Percentiles rank a stretch among this genome's conserved stretches.
These are phyloP conservation scores for Apiospora pterosperma DNA, from an alignment of 2,329 filamentous ascomycete genomes.

Conservation along the genomic window DNA sequence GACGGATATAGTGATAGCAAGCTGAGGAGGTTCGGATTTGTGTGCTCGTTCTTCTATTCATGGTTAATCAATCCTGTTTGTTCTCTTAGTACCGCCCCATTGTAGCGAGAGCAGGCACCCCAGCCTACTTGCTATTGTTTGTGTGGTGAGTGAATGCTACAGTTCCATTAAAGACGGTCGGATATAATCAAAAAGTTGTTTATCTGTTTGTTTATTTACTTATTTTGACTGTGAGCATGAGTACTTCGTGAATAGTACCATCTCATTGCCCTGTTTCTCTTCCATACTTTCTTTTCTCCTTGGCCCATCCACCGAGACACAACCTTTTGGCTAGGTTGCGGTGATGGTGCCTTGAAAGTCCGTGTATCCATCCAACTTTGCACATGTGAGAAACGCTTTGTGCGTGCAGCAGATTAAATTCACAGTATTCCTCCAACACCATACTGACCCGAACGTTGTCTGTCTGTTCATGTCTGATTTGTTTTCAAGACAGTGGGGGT, in stretches of 20 bases:
- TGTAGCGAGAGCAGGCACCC: neutral
- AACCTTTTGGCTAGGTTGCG: too few relatives aligned
- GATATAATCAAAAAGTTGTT: neutral
- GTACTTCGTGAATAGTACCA: neutral
- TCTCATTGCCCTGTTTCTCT: neutral
- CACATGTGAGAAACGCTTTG: neutral
- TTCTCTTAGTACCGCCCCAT: conserved; percentile 2
- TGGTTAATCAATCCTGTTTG: conserved; percentile 1
- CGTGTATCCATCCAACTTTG: neutral
- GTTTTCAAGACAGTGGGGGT: neutral
- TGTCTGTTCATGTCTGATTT: neutral
- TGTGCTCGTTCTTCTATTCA: conserved; percentile 9
- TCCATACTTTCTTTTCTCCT: neutral
- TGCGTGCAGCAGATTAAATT: too few relatives aligned
- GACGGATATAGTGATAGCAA: neutral
- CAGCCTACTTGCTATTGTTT: neutral
- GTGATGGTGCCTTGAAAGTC: too few relatives aligned
- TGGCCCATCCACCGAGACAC: too few relatives aligned
- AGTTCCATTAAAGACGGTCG: neutral
- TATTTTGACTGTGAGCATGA: neutral
- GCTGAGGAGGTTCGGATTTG: neutral
- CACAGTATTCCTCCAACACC: neutral
- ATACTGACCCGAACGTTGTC: neutral
- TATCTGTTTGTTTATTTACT: neutral
- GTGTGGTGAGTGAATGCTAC: neutral